phyloP scores from a whole-genome alignment of 2,329 filamentous ascomycete genomes.

The Mycogone perniciosa region DNA sequence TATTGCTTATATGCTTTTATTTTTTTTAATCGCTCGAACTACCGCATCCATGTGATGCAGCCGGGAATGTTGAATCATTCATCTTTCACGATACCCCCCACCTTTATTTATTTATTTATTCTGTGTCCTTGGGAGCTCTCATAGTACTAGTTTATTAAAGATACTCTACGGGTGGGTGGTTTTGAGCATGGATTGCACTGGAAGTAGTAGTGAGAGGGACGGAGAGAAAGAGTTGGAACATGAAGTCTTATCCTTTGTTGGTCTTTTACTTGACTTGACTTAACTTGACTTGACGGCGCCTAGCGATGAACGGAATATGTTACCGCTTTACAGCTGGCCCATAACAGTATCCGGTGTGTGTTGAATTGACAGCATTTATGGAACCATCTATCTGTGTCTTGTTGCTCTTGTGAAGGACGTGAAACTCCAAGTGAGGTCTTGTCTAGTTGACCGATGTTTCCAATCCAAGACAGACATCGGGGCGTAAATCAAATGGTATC shows the following conservation, averaged over 20 bases:
- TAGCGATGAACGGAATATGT: neutral
- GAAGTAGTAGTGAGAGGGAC: neutral
- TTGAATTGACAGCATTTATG: slow-evolving; percentile 2
- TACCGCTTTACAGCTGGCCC: neutral
- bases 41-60: neutral
- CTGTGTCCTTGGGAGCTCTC: no score
- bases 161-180: neutral
- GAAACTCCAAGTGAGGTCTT: no score
- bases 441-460: no score
- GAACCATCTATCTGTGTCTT: no score
- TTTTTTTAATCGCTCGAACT: neutral
- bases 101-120: neutral
- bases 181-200: neutral
- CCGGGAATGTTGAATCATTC: neutral
- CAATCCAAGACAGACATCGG: no score
- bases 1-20: slow-evolving; percentile 1
- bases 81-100: slow-evolving; percentile 5
- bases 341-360: neutral
- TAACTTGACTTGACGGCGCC: neutral
- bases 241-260: neutral
- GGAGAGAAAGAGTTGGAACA: slow-evolving; percentile 9
- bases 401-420: no score
- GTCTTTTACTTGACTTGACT: neutral
- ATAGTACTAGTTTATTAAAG: no score
- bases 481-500: no score